These are phyloP conservation scores for Ophiocordyceps camponoti-leonardi DNA, from an alignment of 2,329 filamentous ascomycete genomes.

Conservation along the genomic window DNA sequence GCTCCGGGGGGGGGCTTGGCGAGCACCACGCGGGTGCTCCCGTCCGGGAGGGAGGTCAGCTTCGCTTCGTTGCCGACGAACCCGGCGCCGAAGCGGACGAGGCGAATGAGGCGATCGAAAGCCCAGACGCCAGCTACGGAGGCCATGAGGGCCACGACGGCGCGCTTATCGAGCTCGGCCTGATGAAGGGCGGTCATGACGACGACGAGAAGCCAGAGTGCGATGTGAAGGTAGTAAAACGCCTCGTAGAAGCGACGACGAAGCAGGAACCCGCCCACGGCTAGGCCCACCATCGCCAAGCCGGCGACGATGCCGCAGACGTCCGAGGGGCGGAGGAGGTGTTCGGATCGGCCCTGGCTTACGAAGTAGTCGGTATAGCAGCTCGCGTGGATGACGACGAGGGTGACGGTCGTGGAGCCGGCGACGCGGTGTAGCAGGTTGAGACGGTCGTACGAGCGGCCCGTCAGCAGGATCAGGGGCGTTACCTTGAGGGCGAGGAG, in stretches of 20 bases:
- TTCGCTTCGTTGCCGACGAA: slow-evolving; percentile 32
- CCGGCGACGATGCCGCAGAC: slow-evolving; percentile 32
- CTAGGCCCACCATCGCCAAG: slow-evolving; percentile 25
- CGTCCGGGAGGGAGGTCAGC: slow-evolving; percentile 33
- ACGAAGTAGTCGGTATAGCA: slow-evolving; percentile 25
- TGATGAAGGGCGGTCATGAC: slow-evolving; percentile 33
- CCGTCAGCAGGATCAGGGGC: slow-evolving; percentile 32
- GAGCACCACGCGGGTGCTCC: slow-evolving; percentile 36
- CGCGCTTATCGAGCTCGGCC: slow-evolving; percentile 23
- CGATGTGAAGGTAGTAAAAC: slow-evolving; percentile 35
- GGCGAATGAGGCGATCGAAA: slow-evolving; percentile 30
- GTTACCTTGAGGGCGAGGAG: slow-evolving; percentile 39
- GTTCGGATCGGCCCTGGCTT: slow-evolving; percentile 7
- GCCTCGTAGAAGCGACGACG: slow-evolving; percentile 34
- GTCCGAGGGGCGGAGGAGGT: slow-evolving; percentile 19
- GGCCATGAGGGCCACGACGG: slow-evolving; percentile 21
- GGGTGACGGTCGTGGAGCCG: slow-evolving; percentile 29
- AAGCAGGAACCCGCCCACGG: slow-evolving; percentile 23
- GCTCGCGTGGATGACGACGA: slow-evolving; percentile 26
- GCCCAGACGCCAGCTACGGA: slow-evolving; percentile 29
- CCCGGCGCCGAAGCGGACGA: slow-evolving; percentile 23
- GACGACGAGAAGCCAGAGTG: slow-evolving; percentile 29
- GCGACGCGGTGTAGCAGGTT: slow-evolving; percentile 38
- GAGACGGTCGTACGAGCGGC: slow-evolving; percentile 40
- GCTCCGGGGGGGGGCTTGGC: slow-evolving; percentile 28